Conservation (phyloP, 768 basidiomycete species). For the Xerocomellus chrysenteron region DNA sequence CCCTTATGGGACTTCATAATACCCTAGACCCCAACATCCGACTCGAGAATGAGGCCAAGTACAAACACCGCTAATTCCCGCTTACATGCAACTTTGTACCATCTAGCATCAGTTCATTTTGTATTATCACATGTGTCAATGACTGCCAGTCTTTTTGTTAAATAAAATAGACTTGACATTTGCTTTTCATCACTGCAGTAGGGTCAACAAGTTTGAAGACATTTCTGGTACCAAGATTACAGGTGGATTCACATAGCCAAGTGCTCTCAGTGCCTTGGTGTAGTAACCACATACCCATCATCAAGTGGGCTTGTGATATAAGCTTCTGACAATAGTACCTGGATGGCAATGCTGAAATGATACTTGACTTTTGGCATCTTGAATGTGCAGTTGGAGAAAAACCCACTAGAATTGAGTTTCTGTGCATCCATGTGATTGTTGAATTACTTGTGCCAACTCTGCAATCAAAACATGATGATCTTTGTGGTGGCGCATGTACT, state of each 20-base stretch:
- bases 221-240: not conserved
- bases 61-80: conserved; percentile 69
- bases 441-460: conserved; percentile 17
- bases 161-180: not conserved
- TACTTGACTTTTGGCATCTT: not conserved
- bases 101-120: conserved; percentile 16
- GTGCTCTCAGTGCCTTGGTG: conserved; percentile 23
- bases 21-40: conserved; percentile 83
- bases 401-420: conserved; percentile 23
- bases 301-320: conserved; percentile 33
- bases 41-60: conserved; percentile 88
- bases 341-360: conserved; percentile 16
- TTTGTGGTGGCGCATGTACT: conserved; percentile 12
- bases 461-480: not conserved
- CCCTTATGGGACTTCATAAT: conserved; percentile 90
- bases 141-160: not conserved
- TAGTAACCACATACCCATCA: conserved; percentile 28
- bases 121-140: conserved; percentile 6
- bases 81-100: conserved; percentile 19
- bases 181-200: not conserved
- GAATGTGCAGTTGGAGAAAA: not conserved
- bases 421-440: conserved; percentile 14
- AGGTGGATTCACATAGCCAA: not conserved
- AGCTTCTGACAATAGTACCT: conserved; percentile 26
- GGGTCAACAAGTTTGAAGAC: not conserved